Conservation (phyloP, 1,139 yeast genomes). For the Meyerozyma sp. region DNA sequence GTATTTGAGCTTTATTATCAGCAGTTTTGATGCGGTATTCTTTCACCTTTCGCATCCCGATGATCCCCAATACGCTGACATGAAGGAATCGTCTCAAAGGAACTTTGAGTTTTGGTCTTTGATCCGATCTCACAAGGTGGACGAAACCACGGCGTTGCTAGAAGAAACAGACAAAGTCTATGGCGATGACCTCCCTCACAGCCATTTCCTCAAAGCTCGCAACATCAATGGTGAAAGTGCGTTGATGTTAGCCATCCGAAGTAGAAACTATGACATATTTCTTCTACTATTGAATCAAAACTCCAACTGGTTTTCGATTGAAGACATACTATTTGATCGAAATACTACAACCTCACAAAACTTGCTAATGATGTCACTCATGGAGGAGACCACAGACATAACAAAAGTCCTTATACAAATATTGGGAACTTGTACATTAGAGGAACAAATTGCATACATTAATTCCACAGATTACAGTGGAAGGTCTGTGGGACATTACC, state of each 20-base stretch:
- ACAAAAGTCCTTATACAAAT: conserved; percentile 46
- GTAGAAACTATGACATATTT: conserved; percentile 41
- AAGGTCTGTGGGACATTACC: conserved; percentile 69
- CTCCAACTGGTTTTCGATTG: conserved; percentile 51
- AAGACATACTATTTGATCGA: conserved; percentile 62
- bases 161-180: conserved; percentile 12
- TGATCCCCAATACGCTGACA: conserved; percentile 27
- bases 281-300: conserved; percentile 37
- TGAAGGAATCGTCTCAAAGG: conserved; percentile 37
- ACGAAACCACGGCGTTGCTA: conserved; percentile 21
- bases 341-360: conserved; percentile 47
- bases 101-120: conserved; percentile 55
- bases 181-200: conserved; percentile 24
- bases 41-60: conserved; percentile 47
- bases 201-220: conserved; percentile 46
- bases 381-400: conserved; percentile 46
- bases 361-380: conserved; percentile 57
- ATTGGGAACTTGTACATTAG: conserved; percentile 31
- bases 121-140: conserved; percentile 25
- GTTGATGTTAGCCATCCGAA: conserved; percentile 46
- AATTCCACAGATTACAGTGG: conserved; percentile 45
- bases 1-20: conserved; percentile 43
- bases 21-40: conserved; percentile 81
- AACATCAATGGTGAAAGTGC: conserved; percentile 66
- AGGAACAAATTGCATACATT: conserved; percentile 47